These are phyloP conservation scores for Paecilomyces sp. DNA, from an alignment of 2,329 filamentous ascomycete genomes.

Conservation along the genomic window DNA sequence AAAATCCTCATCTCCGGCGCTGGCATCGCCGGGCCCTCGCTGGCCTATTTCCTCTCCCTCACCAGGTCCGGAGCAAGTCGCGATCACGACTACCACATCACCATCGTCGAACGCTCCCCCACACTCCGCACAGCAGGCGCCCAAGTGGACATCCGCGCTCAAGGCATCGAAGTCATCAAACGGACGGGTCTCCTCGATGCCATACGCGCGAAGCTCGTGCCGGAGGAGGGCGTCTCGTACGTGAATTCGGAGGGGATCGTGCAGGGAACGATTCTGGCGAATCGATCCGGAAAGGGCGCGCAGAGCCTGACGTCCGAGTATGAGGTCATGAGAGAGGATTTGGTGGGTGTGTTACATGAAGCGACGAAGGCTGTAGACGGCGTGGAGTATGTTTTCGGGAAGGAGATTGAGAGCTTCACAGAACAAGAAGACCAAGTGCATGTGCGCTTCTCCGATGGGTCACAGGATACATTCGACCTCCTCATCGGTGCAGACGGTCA, in stretches of 20 bases:
- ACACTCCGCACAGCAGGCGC: constrained; percentile 41
- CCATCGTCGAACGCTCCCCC: constrained; percentile 37
- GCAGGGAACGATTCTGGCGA: constrained; percentile 35
- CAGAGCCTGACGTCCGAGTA: constrained; percentile 48
- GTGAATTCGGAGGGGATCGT: constrained; percentile 35
- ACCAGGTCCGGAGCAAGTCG: background rate
- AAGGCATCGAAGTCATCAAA: constrained; percentile 44
- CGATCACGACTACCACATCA: constrained; percentile 22
- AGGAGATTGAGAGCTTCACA: constrained; percentile 18
- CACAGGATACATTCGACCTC: constrained; percentile 41
- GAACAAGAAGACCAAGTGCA: constrained; percentile 27
- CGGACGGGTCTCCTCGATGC: constrained; percentile 45
- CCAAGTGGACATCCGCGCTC: constrained; percentile 49
- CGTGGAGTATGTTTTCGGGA: constrained; percentile 16
- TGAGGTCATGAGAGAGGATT: constrained; percentile 54
- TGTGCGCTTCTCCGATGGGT: constrained; percentile 39
- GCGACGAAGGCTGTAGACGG: constrained; percentile 17
- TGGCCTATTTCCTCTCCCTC: constrained; percentile 44
- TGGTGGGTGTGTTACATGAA: constrained; percentile 47
- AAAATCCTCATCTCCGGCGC: constrained; percentile 43
- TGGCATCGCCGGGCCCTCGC: constrained; percentile 34
- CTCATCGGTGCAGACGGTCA: constrained; percentile 52
- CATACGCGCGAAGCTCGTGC: constrained; percentile 32
- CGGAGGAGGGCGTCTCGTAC: constrained; percentile 42
- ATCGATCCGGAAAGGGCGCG: constrained; percentile 36